A percentile compares a stretch with the other conserved stretches of the same genome.
Conservation (phyloP, 116 monocot species). For the Trichopus zeylanicus region DNA sequence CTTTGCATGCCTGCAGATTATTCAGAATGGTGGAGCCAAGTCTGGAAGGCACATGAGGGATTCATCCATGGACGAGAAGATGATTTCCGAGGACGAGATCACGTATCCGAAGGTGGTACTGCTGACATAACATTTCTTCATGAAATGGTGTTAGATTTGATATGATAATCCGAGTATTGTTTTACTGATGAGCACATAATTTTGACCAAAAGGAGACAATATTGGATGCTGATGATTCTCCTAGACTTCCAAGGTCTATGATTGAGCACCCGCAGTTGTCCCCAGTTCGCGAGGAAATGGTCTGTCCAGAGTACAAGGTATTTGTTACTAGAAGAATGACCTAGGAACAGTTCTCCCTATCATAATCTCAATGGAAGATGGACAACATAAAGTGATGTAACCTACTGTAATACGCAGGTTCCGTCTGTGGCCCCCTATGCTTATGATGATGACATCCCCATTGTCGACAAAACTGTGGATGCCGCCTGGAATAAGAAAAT, state of each 20-base stretch:
- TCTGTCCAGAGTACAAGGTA: not conserved
- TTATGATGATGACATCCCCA: constrained; percentile 60
- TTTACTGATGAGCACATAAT: not conserved
- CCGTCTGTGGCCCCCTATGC: constrained; percentile 3
- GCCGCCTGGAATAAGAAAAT: constrained; percentile 44
- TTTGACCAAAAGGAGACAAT: constrained; percentile 17
- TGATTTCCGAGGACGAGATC: constrained; percentile 74
- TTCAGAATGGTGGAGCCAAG: constrained; percentile 54
- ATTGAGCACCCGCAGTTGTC: constrained; percentile 59
- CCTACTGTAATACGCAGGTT: constrained; percentile 13
- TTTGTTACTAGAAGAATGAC: not conserved
- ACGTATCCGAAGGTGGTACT: constrained; percentile 42
- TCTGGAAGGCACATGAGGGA: constrained; percentile 16
- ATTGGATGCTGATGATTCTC: constrained; percentile 17
- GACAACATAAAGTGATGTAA: not conserved
- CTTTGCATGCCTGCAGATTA: constrained; percentile 38
- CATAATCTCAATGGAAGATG: too few relatives aligned
- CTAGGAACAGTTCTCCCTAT: too few relatives aligned
- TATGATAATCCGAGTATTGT: not conserved
- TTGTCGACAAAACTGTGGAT: constrained; percentile 76
- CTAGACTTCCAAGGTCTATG: constrained; percentile 21
- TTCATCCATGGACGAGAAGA: constrained; percentile 62
- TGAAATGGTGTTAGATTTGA: not conserved
- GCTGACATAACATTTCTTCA: not conserved
- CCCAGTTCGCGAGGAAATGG: constrained; percentile 65